Base-by-base conservation (phyloP, 768 basidiomycete genomes). In the Albatrellus ellisii region DNA sequence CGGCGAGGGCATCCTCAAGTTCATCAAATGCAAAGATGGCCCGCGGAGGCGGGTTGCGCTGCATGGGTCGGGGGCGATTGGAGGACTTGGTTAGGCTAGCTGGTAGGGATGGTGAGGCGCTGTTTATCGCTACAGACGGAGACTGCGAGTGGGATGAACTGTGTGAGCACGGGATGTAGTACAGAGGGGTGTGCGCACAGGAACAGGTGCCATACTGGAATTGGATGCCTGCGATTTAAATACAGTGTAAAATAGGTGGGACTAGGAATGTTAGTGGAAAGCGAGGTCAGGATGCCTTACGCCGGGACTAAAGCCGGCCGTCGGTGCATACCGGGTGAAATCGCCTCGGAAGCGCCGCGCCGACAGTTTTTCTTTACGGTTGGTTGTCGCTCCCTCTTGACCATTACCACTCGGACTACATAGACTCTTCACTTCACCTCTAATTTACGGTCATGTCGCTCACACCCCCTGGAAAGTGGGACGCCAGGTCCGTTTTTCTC, bases 1-100 rank as follows among this genome's bases (percentile, higher is more conserved):
- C 83, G 4, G 60, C 70, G 21, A 97, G 59, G 0, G 92, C 88
- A 12, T 77, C 79, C 45, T 85, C 76, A 48, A 98, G 75, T 0
- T 75, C 45, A 54, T 97, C 90, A 52, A 98, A 92, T 0, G 71
- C 54, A 54, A 85, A 86, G 10, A 45, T 34, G 0, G 57, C 47
- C 14, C 68, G 59, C 3, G 20, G 25, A 0, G 54, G 49, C 1
- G 34, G 43, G 2, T 55, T 52, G 18, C 41, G 45, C 0, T 43
- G 54, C 25, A 52, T 54, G 21, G 54, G 52, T 5, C 49, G 45
- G 12, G 26, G 59, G 52, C 24, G 42, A 44, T 59, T 26, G 4
- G 7, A 15, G 34, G 22, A 35, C 17, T 35, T 35, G 44, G 55
- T n/a, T n/a, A n/a, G n/a, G n/a, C n/a, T n/a, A n/a, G 27, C 44